phyloP scores from a whole-genome alignment of 2,329 filamentous ascomycete species.

The Penicillium sp. region DNA sequence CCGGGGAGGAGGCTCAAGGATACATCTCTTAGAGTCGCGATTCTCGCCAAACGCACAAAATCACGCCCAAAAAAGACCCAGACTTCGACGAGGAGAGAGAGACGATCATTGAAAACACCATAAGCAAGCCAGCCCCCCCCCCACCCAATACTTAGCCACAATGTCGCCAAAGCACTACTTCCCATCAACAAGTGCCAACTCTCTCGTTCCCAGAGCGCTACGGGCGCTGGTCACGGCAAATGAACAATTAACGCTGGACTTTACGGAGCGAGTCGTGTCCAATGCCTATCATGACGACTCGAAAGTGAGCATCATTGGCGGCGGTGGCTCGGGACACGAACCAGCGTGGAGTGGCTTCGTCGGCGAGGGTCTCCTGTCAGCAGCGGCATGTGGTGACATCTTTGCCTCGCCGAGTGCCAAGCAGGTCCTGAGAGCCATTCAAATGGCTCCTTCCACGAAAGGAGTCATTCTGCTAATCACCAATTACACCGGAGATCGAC shows the following conservation, averaged over 20 bases:
- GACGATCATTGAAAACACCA: not conserved
- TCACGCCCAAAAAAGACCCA: too few relatives aligned
- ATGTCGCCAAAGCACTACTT: conserved; percentile 11
- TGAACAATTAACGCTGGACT: conserved; percentile 4
- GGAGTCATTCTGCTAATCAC: conserved; percentile 11
- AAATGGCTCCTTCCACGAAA: conserved; percentile 4
- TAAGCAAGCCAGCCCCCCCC: not conserved
- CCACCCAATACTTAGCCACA: too few relatives aligned
- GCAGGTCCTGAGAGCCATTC: conserved; percentile 9
- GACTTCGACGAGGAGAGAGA: too few relatives aligned
- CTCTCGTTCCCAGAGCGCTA: conserved; percentile 7
- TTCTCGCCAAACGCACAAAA: too few relatives aligned
- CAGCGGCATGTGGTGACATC: conserved; percentile 9
- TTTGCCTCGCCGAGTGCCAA: conserved; percentile 12
- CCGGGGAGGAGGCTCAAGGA: too few relatives aligned
- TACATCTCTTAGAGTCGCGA: too few relatives aligned
- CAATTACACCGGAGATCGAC: conserved; percentile 14
- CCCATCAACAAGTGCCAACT: conserved; percentile 10
- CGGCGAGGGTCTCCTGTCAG: conserved; percentile 11
- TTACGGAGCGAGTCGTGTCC: conserved; percentile 4
- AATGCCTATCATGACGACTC: conserved; percentile 8
- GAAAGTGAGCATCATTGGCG: conserved; percentile 13
- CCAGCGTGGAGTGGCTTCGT: conserved; percentile 10
- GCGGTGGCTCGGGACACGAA: conserved; percentile 12
- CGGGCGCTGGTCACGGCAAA: conserved; percentile 9